These are phyloP conservation scores for Sporothrix pallida DNA, from an alignment of 2,329 filamentous ascomycete genomes.

Conservation along the genomic window DNA sequence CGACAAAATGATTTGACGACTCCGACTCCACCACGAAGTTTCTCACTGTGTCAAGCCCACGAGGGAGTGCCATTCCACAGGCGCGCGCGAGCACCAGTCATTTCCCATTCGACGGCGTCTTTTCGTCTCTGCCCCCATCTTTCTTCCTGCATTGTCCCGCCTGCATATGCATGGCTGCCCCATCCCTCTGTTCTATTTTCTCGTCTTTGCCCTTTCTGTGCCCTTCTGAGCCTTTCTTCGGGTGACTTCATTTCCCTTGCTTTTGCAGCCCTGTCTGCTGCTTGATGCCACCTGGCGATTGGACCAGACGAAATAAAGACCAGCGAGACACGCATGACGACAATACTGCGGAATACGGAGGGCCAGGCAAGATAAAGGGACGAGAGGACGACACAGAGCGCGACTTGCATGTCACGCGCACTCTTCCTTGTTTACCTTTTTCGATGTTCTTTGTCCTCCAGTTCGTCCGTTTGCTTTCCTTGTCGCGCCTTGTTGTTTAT, in stretches of 20 bases:
- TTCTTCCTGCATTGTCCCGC: neutral
- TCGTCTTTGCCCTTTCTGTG: neutral
- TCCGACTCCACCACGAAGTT: neutral
- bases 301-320: slow-evolving; percentile 1
- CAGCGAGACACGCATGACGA: slow-evolving; percentile 7
- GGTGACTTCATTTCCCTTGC: slow-evolving; percentile 3
- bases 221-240: neutral
- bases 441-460: neutral
- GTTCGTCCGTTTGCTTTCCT: slow-evolving; percentile 4
- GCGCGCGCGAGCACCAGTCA: slow-evolving; percentile 8
- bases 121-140: neutral
- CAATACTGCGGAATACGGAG: neutral
- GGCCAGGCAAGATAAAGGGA: neutral
- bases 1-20: neutral
- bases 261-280: neutral
- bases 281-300: neutral
- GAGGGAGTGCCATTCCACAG: neutral
- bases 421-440: slow-evolving; percentile 26
- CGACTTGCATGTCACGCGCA: neutral
- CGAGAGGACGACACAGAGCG: neutral
- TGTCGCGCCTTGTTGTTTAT: neutral
- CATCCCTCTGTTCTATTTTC: slow-evolving; percentile 15
- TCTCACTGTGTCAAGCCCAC: neutral
- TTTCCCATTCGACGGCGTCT: neutral
- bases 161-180: slow-evolving; percentile 35